These are phyloP conservation scores for Fragaria ananassa DNA, from an alignment of 306 rosid genomes.

Conservation along the genomic window DNA sequence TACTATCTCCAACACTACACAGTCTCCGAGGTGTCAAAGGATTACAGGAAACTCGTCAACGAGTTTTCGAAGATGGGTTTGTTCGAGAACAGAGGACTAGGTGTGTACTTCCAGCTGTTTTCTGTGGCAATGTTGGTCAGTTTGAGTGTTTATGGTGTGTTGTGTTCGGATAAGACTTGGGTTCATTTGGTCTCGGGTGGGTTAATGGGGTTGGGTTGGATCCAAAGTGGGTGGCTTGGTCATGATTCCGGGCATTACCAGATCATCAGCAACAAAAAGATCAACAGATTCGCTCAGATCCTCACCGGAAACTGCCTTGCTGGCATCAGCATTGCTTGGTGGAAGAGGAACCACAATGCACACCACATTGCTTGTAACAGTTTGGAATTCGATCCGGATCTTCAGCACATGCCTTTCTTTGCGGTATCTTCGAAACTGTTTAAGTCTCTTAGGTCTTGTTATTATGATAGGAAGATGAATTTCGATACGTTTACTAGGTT, in stretches of 20 bases:
- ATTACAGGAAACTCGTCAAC: conserved; percentile 50
- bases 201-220: conserved; percentile 56
- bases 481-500: conserved; percentile 54
- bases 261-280: conserved; percentile 28
- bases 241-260: conserved; percentile 76
- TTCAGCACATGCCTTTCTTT: conserved; percentile 66
- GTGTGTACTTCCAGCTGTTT: conserved; percentile 23
- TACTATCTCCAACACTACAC: conserved; percentile 40
- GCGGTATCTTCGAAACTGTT: conserved; percentile 58
- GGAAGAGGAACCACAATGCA: conserved; percentile 79
- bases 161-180: conserved; percentile 40
- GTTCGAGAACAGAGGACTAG: conserved; percentile 61
- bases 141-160: conserved; percentile 46
- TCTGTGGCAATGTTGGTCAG: conserved; percentile 40
- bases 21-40: conserved; percentile 64
- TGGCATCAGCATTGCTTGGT: conserved; percentile 75
- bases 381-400: conserved; percentile 72
- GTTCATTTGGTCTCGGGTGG: conserved; percentile 51
- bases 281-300: conserved; percentile 45
- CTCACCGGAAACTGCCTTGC: conserved; percentile 68
- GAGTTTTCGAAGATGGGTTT: conserved; percentile 57
- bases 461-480: conserved; percentile 46
- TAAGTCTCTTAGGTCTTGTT: conserved; percentile 44
- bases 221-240: conserved; percentile 68
- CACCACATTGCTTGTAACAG: conserved; percentile 72